Evolutionary conservation across 2,329 filamentous ascomycete species (phyloP).

Genomic region (Coniella lustricola): DNA sequence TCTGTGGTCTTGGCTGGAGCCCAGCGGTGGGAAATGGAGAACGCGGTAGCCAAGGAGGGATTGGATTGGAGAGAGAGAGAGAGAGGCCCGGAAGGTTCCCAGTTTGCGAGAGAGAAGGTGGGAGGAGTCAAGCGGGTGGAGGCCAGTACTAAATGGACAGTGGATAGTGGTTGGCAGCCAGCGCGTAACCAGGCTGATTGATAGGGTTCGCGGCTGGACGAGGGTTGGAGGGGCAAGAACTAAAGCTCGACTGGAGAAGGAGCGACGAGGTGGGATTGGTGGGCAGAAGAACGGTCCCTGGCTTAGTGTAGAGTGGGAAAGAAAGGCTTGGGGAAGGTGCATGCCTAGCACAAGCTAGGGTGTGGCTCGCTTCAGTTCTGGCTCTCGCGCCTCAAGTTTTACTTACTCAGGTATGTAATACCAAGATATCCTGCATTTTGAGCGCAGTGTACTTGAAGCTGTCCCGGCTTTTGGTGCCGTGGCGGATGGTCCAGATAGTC

Average conservation of each 20-base stretch:
- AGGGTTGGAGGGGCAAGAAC: slow-evolving; percentile 12
- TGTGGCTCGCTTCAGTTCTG: neutral
- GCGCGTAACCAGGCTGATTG: slow-evolving; percentile 20
- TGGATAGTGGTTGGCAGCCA: slow-evolving; percentile 16
- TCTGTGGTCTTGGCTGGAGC: neutral
- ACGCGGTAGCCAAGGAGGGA: neutral
- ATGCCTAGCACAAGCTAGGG: no score
- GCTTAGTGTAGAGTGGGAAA: neutral
- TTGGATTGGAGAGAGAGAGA: neutral
- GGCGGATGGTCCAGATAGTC: slow-evolving; percentile 1
- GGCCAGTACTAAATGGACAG: slow-evolving; percentile 20
- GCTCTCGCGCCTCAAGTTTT: no score
- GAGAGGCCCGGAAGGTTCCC: slow-evolving; percentile 1
- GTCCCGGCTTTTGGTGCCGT: slow-evolving; percentile 9
- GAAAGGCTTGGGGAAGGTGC: neutral
- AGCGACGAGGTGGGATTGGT: slow-evolving; percentile 3
- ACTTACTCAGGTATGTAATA: no score
- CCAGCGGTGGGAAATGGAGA: slow-evolving; percentile 2
- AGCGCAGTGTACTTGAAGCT: neutral
- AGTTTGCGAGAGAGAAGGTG: slow-evolving; percentile 3
- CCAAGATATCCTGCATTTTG: no score
- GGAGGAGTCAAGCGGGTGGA: slow-evolving; percentile 21
- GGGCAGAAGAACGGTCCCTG: neutral
- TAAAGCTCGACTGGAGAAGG: neutral
- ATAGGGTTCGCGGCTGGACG: slow-evolving; percentile 7